Base-by-base conservation (phyloP, 306 rosid species). In the Inga laurina region DNA sequence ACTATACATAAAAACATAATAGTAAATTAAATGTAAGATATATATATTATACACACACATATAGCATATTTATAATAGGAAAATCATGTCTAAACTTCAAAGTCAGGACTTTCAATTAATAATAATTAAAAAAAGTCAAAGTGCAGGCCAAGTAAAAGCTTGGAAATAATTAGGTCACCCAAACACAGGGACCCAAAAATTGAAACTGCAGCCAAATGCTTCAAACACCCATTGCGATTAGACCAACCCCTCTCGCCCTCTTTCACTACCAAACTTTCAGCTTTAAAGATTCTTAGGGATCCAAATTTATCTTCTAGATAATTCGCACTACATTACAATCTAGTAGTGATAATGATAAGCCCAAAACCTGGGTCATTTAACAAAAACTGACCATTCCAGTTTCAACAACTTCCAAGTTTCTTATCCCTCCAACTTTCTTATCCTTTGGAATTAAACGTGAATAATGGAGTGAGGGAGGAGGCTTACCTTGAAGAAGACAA, bases 401-500 rank as follows among this genome's bases (percentile, higher is more conserved):
- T 85, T 80, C 86, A 51, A 83, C 57, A 73, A n/a, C 34, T 37
- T 27, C 30, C 30, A 27, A 27, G 30, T 27, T 27, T 27, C 30
- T 27, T 27, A 27, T 27, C 30, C 30, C 30, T 13, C 34, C 41
- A 48, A 71, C 76, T 43, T 73, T 80, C 68, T 80, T 35, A 13
- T 32, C 22, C 49, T 41, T 48, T 48, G 56, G 68, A 80, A 85
- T 54, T 13, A 30, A 64, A 77, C 45, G 22, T 4, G 7, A 54
- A 27, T 1, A 27, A 27, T 27, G 30, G 30, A 27, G 37, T 49
- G 41, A 59, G 10, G 39, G 54, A 32, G 9, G 41, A 27, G 10
- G 8, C 13, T 67, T 85, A 93, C 98, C 98, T 95, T 91, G 85
- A 93, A 80, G 86, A 85, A 89, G 80, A 94, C 88, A 84, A 91